A percentile compares a stretch with the other conserved stretches of the same genome.
Evolutionary conservation across 2,329 filamentous ascomycete species (phyloP).

Genomic region (Botrytis squamosa): DNA sequence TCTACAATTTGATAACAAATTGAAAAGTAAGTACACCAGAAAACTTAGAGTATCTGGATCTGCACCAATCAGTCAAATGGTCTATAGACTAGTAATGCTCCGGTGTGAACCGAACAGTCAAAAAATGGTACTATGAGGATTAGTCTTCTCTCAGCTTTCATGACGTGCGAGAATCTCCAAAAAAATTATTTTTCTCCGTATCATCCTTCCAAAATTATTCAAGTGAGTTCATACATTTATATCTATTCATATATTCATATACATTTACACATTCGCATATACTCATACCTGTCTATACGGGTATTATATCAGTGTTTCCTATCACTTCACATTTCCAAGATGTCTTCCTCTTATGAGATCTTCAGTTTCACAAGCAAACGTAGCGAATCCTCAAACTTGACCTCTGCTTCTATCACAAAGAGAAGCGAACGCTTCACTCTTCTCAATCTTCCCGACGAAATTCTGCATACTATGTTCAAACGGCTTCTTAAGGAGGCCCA

Average conservation of each 20-base stretch:
- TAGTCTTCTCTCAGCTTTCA: not conserved
- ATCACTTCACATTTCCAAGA: not conserved
- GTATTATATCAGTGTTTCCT: not conserved
- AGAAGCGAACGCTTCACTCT: not conserved
- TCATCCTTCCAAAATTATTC: not conserved
- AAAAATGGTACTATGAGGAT: not conserved
- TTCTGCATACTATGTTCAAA: not conserved
- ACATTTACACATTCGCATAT: not conserved
- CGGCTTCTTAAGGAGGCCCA: not conserved
- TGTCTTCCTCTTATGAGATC: not conserved
- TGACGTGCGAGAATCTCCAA: not conserved
- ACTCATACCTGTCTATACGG: not conserved
- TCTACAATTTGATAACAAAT: not conserved
- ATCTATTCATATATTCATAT: not conserved
- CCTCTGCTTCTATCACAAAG: not conserved
- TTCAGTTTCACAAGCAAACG: not conserved
- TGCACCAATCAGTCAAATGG: not conserved
- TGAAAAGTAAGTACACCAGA: not conserved
- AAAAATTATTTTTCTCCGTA: not conserved
- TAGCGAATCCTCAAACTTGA: not conserved
- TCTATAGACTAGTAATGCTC: not conserved
- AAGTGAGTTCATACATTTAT: not conserved
- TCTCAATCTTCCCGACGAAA: not conserved
- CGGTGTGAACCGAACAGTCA: not conserved
- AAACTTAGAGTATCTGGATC: not conserved